These are phyloP conservation scores for Pseudognaphalium luteoalbum DNA, from an alignment of 129 eudicot species.

Conservation along the genomic window DNA sequence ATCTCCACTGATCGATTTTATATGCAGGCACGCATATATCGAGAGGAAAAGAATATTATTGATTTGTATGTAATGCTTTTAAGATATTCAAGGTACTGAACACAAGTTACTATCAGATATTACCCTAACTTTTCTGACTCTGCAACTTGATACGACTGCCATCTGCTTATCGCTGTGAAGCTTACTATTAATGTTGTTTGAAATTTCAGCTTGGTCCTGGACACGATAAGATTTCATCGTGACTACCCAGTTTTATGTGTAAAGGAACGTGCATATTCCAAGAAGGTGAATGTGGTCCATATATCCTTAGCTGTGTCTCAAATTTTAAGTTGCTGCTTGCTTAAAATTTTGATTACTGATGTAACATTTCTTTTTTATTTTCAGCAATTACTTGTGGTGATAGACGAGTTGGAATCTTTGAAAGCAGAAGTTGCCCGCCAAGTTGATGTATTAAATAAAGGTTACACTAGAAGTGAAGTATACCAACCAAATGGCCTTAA, in stretches of 20 bases:
- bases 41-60: slow-evolving; percentile 73
- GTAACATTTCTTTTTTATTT: slow-evolving; percentile 29
- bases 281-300: slow-evolving; percentile 52
- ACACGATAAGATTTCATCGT: slow-evolving; percentile 85
- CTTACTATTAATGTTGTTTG: slow-evolving; percentile 17
- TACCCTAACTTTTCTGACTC: background rate
- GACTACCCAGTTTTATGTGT: slow-evolving; percentile 64
- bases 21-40: slow-evolving; percentile 72
- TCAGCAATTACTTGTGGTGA: slow-evolving; percentile 69
- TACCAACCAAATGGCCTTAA: slow-evolving; percentile 44
- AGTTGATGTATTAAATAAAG: slow-evolving; percentile 50
- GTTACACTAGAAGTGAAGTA: slow-evolving; percentile 36
- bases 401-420: slow-evolving; percentile 79
- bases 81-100: slow-evolving; percentile 82
- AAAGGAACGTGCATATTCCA: slow-evolving; percentile 59
- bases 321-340: slow-evolving; percentile 11
- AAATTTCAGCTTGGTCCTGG: slow-evolving; percentile 70
- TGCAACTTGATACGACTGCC: background rate
- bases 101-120: slow-evolving; percentile 15
- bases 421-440: slow-evolving; percentile 59
- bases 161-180: slow-evolving; percentile 21
- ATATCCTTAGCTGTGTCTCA: background rate
- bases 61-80: slow-evolving; percentile 91
- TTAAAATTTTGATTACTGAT: slow-evolving; percentile 16
- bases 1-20: slow-evolving; percentile 19